These are phyloP conservation scores for Myrica gale DNA, from an alignment of 306 rosid genomes.

Conservation along the genomic window DNA sequence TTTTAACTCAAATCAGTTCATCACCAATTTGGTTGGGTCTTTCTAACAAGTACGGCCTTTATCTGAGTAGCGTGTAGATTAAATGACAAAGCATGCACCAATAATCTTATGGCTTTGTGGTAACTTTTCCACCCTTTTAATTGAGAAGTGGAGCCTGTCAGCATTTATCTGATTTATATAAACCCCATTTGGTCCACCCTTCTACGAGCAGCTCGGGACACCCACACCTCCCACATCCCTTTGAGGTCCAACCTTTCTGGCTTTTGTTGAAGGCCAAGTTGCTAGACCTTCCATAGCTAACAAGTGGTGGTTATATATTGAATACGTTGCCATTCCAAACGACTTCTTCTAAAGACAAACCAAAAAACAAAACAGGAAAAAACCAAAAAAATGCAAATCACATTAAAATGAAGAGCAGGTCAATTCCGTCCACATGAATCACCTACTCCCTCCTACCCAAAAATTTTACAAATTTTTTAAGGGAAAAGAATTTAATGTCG, in stretches of 20 bases:
- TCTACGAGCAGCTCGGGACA: background rate
- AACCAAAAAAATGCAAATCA: background rate
- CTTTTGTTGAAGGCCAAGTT: background rate
- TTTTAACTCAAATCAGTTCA: background rate
- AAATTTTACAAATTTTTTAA: background rate
- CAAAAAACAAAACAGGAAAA: background rate
- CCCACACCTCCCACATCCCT: background rate
- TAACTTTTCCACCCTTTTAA: too few relatives aligned
- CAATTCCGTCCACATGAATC: slow-evolving; percentile 24
- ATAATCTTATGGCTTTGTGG: too few relatives aligned
- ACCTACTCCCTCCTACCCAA: slow-evolving; percentile 17
- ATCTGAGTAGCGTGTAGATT: background rate
- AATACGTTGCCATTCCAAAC: background rate
- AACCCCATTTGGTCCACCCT: background rate
- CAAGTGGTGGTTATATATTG: background rate
- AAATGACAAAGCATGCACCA: background rate
- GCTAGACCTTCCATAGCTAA: background rate
- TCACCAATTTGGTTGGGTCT: background rate
- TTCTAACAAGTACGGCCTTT: background rate
- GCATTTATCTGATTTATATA: too few relatives aligned
- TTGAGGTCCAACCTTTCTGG: background rate
- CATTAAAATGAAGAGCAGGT: background rate
- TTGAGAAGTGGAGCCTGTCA: too few relatives aligned
- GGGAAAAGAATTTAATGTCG: background rate
- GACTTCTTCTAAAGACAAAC: background rate